Conservation (phyloP, 176 grass and related monocot species). For the Oryza glaberrima region DNA sequence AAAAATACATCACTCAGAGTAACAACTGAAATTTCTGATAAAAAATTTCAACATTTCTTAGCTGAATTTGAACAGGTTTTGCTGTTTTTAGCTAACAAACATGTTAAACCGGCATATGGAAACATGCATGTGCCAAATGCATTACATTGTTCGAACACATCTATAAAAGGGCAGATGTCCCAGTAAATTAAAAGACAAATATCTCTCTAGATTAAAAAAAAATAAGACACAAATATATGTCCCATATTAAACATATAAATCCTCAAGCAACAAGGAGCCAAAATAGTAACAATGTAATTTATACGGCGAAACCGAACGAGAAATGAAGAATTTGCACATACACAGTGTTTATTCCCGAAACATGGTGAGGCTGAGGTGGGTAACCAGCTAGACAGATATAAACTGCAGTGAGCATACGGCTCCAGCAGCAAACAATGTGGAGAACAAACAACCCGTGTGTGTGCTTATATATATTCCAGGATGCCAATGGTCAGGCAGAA, state of each 20-base stretch:
- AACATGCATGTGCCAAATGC: neutral
- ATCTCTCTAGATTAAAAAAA: no score
- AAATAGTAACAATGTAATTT: neutral
- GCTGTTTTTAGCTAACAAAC: no score
- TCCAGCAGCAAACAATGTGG: constrained; percentile 52
- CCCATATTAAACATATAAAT: constrained; percentile 11
- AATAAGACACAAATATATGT: no score
- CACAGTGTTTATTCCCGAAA: neutral
- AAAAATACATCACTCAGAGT: neutral
- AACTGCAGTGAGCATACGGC: constrained; percentile 40
- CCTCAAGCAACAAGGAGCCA: neutral
- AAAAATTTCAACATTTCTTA: no score
- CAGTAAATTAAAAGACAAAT: neutral
- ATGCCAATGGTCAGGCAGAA: constrained; percentile 2
- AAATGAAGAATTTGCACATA: neutral
- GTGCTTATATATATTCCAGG: neutral
- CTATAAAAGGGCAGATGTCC: neutral
- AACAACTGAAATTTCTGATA: neutral
- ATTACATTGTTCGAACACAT: neutral
- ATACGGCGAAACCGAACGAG: no score
- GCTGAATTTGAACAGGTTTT: no score
- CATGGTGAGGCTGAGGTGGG: neutral
- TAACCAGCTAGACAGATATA: constrained; percentile 10
- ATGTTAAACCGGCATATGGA: no score
- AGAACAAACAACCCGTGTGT: neutral